A percentile compares a stretch with the other conserved stretches of the same genome.
These are phyloP conservation scores for Ophiostoma perfectum DNA, from an alignment of 2,329 filamentous ascomycete genomes.

Conservation along the genomic window DNA sequence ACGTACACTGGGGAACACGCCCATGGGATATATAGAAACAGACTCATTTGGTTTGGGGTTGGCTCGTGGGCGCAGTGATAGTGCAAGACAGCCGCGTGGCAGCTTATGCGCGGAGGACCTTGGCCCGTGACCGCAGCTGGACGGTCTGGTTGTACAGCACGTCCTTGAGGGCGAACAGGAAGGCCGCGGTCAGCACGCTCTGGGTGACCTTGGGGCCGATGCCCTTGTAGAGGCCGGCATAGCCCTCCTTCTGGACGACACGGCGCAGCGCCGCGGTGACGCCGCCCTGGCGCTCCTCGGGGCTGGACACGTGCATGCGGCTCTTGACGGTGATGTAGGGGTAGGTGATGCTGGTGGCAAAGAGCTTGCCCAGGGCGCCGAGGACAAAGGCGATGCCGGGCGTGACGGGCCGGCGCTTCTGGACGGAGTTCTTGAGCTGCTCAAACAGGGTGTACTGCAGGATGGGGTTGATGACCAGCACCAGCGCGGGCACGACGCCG, in stretches of 20 bases:
- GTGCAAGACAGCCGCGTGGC: no score
- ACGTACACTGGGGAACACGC: background rate
- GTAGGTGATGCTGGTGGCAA: slow-evolving; percentile 91
- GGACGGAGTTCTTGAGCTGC: slow-evolving; percentile 88
- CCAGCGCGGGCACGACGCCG: slow-evolving; percentile 84
- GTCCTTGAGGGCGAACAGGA: slow-evolving; percentile 97
- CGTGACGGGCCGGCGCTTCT: slow-evolving; percentile 59
- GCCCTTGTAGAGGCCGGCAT: slow-evolving; percentile 88
- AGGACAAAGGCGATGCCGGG: slow-evolving; percentile 85
- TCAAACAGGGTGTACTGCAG: slow-evolving; percentile 98
- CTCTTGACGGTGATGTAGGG: slow-evolving; percentile 99
- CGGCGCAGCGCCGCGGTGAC: slow-evolving; percentile 71
- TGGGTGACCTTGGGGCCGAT: slow-evolving; percentile 96
- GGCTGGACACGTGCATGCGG: slow-evolving; percentile 81
- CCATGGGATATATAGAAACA: background rate
- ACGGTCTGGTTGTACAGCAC: slow-evolving; percentile 81
- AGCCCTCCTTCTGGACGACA: slow-evolving; percentile 86
- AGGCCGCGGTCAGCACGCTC: slow-evolving; percentile 91
- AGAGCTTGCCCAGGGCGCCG: slow-evolving; percentile 87
- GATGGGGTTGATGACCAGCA: slow-evolving; percentile 96
- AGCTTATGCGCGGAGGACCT: slow-evolving; percentile 34
- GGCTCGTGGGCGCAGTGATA: no score
- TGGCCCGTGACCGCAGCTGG: slow-evolving; percentile 51
- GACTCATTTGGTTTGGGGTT: no score
- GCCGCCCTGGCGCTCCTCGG: slow-evolving; percentile 52